Base-by-base conservation (phyloP, 1,284 basidiomycete species). In the Cryptococcus floricola region DNA sequence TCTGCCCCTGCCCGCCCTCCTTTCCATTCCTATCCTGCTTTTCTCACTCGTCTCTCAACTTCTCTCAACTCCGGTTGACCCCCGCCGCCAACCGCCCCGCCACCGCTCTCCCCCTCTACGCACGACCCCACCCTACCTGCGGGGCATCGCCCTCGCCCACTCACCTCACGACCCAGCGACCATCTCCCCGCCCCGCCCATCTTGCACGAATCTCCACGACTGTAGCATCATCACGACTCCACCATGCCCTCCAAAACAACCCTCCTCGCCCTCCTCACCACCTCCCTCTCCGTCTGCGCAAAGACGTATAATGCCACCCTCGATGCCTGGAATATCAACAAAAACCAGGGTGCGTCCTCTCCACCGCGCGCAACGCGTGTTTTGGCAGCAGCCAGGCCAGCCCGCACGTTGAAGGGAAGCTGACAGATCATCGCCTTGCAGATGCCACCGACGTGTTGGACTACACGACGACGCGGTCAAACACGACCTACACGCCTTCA, bases 321-420 rank as follows among this genome's bases (percentile, higher is more conserved):
- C 60, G 79, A 81, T 50, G 81, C 85, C 61, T 93, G 86, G 80
- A 94, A 95, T 73, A 79, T 94, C 72, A 94, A 95, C 77, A 78
- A 83, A 68, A 92, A 91, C 76, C 79, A 88, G 77, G 63, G 75
- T 76, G 48, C 49, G 70, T 64, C 16, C 1, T n/a, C 18, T 37
- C 45, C n/a, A n/a, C 9, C 41, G 5, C 41, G 41, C 7, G 4
- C 41, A n/a, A n/a, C 41, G 16, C 41, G 41, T 23, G 41, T 13
- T 42, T 13, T 42, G 41, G 9, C 19, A 19, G 19, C 19, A 19
- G 19, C 19, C 19, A 19, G 19, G 19, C 19, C 45, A 28, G 38
- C 41, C 16, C 16, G 19, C 31, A 10, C 1, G 31, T 34, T 34
- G 31, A 34, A 23, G 16, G 28, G 14, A 19, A 19, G 27, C 31